These are phyloP conservation scores for Oryza coarctata DNA, from an alignment of 176 grass and related monocot genomes.

Conservation along the genomic window DNA sequence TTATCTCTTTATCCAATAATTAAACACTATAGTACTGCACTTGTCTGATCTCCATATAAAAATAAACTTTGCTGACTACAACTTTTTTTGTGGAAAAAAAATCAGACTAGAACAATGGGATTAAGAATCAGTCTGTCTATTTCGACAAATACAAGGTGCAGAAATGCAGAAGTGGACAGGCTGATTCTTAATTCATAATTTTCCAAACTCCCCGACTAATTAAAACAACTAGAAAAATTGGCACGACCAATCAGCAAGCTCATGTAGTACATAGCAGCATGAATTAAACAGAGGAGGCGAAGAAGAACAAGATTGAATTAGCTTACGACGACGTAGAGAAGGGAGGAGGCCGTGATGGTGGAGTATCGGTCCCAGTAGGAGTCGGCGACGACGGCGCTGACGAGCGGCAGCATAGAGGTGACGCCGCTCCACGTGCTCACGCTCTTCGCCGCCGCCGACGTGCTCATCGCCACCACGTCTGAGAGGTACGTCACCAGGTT, in stretches of 20 bases:
- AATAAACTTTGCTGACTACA: not conserved
- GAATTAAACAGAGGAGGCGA: not conserved
- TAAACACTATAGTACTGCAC: not conserved
- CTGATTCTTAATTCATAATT: not conserved
- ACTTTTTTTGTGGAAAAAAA: not conserved
- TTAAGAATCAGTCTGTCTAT: too few relatives aligned
- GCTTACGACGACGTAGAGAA: constrained; percentile 74
- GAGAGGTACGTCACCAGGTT: constrained; percentile 92
- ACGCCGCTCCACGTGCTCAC: constrained; percentile 76
- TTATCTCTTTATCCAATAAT: not conserved
- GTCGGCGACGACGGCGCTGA: constrained; percentile 67
- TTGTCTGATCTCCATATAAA: not conserved
- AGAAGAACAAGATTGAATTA: not conserved
- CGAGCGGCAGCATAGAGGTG: constrained; percentile 82
- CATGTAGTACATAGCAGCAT: too few relatives aligned
- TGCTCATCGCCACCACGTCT: constrained; percentile 72
- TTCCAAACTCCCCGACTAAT: not conserved
- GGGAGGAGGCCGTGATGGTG: constrained; percentile 61
- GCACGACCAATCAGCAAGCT: not conserved
- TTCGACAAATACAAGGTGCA: not conserved
- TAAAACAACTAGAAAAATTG: not conserved
- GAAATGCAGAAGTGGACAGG: not conserved
- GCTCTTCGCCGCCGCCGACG: constrained; percentile 72
- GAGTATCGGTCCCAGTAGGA: constrained; percentile 85
- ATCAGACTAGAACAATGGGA: too few relatives aligned